These are phyloP conservation scores for Ophiorrhiza pumila DNA, from an alignment of 257 asterid species.

Conservation along the genomic window DNA sequence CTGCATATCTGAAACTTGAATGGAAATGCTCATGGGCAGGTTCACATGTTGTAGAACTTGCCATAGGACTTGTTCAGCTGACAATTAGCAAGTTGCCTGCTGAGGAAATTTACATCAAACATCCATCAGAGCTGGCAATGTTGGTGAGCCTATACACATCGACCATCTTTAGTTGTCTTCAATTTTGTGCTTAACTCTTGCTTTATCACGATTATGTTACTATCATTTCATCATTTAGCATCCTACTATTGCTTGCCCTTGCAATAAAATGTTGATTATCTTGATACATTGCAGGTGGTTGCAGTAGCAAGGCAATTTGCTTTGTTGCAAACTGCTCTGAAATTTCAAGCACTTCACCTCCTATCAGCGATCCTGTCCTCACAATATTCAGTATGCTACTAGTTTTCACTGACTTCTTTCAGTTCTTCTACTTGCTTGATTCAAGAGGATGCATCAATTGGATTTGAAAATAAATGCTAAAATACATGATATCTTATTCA, in stretches of 20 bases:
- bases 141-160: slow-evolving; percentile 46
- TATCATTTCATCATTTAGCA: background rate
- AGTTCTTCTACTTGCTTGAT: background rate
- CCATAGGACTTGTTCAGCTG: slow-evolving; percentile 65
- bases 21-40: slow-evolving; percentile 34
- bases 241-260: background rate
- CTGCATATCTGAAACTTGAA: slow-evolving; percentile 15
- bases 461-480: background rate
- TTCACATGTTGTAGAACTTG: slow-evolving; percentile 58
- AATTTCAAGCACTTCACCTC: slow-evolving; percentile 83
- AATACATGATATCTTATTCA: slow-evolving; percentile 1
- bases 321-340: slow-evolving; percentile 64
- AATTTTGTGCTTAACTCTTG: background rate
- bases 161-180: slow-evolving; percentile 14
- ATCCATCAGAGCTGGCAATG: slow-evolving; percentile 58
- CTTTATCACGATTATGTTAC: background rate
- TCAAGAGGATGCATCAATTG: background rate
- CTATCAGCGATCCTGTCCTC: slow-evolving; percentile 69
- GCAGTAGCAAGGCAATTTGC: slow-evolving; percentile 74
- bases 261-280: background rate
- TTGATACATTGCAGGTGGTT: slow-evolving; percentile 59
- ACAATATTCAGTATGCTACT: slow-evolving; percentile 50
- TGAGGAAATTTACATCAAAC: slow-evolving; percentile 41
- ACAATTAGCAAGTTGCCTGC: slow-evolving; percentile 61
- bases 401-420: background rate